phyloP scores from a whole-genome alignment of 305 asterid species.

The Ajuga reptans region DNA sequence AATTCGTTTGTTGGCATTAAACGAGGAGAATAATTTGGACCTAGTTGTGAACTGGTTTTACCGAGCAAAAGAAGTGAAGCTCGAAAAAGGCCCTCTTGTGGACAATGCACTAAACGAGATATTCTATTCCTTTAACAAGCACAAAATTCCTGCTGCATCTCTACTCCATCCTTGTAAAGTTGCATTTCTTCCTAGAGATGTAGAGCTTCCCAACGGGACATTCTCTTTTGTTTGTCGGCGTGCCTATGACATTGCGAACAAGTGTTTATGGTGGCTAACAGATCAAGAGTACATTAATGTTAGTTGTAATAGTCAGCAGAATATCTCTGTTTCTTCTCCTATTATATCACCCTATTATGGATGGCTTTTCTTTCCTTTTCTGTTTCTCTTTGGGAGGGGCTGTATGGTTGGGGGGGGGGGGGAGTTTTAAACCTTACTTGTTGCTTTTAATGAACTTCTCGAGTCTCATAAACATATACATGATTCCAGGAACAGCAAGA shows the following conservation, averaged over 20 bases:
- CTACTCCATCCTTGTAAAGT: slow-evolving; percentile 96
- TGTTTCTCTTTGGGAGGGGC: too few species aligned
- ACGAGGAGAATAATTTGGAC: slow-evolving; percentile 44
- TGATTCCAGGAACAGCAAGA: slow-evolving; percentile 61
- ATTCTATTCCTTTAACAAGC: slow-evolving; percentile 46
- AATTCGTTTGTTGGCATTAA: slow-evolving; percentile 45
- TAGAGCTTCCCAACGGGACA: slow-evolving; percentile 68
- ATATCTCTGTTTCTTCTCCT: not conserved
- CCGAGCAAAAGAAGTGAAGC: slow-evolving; percentile 81
- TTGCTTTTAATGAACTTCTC: not conserved
- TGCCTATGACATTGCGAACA: slow-evolving; percentile 63
- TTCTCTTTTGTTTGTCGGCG: slow-evolving; percentile 85
- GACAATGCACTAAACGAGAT: slow-evolving; percentile 69
- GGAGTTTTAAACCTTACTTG: not conserved
- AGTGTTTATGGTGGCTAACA: slow-evolving; percentile 84
- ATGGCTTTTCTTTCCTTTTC: not conserved
- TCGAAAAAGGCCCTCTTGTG: slow-evolving; percentile 55
- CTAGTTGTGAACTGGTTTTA: slow-evolving; percentile 85
- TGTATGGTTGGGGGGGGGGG: not conserved
- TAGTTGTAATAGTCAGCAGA: slow-evolving; percentile 27
- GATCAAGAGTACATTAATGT: slow-evolving; percentile 78
- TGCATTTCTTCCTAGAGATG: slow-evolving; percentile 91
- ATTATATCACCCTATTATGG: too few species aligned
- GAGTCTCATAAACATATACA: not conserved
- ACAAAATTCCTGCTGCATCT: slow-evolving; percentile 79